Base-by-base conservation (phyloP, 768 basidiomycete genomes). In the Candolleomyces eurysporus region DNA sequence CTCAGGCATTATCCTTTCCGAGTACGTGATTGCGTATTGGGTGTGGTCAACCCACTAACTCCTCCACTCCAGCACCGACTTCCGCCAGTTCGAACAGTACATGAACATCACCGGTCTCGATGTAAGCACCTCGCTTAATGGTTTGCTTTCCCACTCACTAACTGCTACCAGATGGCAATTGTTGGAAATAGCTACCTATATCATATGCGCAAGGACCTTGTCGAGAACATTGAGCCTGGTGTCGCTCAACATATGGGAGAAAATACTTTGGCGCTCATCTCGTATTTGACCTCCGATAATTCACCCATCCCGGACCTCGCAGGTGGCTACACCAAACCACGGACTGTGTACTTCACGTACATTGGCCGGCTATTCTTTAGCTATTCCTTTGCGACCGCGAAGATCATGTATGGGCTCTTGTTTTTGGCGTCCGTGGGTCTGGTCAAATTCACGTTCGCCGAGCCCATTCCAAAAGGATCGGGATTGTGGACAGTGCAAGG, bases 161-260 rank as follows among this genome's bases (percentile, higher is more conserved):
- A 62, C 59, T 40, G 49, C 53, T 54, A 32, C n/a, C 65, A 93
- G 91, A 93, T 96, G 83, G 95, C 95, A 0, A 77, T 96, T 30
- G 87, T 96, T 3, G 92, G 93, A 14, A 92, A 96, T 72, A 92
- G 91, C 66, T 98, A 97, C 71, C 77, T 94, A 57, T 98, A 97
- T 69, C 95, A 98, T 73, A 98, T 94, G 77, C 87, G 90, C 52
- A 92, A 92, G 79, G 94, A 96, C 73, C 65, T 90, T 4, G 88
- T 94, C 8, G 88, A 92, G 67, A 87, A 95, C 68, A 93, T 96
- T 57, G 81, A 94, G 68, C 75, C 84, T 6, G 96, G 96, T 11
- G 91, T 93, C 1, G 88, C 93, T 1, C 89, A 83, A 81, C 89
- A 97, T 75, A 95, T 98, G 87, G 94, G 83, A 21, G 90, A 93